A percentile compares a stretch with the other conserved stretches of the same genome.
Evolutionary conservation across 305 asterid species (phyloP).

Genomic region (Rubia peregrina): DNA sequence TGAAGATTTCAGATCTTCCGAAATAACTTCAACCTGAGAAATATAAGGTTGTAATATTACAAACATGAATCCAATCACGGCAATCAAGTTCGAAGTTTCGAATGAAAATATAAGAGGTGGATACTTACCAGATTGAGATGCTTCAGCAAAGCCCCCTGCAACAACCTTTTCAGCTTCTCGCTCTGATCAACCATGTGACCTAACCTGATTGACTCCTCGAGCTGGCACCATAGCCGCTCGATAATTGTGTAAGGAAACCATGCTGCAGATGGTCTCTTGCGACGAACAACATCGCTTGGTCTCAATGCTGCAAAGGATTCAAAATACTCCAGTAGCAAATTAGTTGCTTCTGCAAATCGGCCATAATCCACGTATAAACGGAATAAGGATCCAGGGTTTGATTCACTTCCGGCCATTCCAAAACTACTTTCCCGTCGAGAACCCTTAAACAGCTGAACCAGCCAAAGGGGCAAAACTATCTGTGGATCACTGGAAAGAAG

Average conservation of each 20-base stretch:
- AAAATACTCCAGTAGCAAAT: constrained; percentile 68
- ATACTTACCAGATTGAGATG: constrained; percentile 69
- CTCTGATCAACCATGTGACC: constrained; percentile 80
- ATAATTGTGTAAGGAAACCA: constrained; percentile 88
- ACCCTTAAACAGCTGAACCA: constrained; percentile 80
- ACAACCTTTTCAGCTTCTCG: constrained; percentile 60
- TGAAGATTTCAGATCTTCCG: constrained; percentile 55
- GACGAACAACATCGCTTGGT: constrained; percentile 64
- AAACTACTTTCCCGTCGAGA: constrained; percentile 47
- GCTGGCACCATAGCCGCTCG: constrained; percentile 80
- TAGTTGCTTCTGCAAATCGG: constrained; percentile 77
- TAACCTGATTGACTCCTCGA: constrained; percentile 70
- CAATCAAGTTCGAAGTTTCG: constrained; percentile 8
- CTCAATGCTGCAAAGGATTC: constrained; percentile 62
- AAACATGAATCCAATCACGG: background rate
- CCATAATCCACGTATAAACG: constrained; percentile 76
- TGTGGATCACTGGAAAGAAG: constrained; percentile 90
- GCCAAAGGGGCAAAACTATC: constrained; percentile 89
- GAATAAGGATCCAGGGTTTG: constrained; percentile 74
- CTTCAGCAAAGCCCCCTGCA: constrained; percentile 55
- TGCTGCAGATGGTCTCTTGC: constrained; percentile 66
- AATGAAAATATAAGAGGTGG: background rate
- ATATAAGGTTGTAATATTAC: constrained; percentile 8
- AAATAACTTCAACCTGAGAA: constrained; percentile 72
- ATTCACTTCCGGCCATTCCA: constrained; percentile 81